Percentiles rank a stretch among this genome's conserved stretches.
These are phyloP conservation scores for Phylloporus arenicola DNA, from an alignment of 768 basidiomycete genomes.

Conservation along the genomic window DNA sequence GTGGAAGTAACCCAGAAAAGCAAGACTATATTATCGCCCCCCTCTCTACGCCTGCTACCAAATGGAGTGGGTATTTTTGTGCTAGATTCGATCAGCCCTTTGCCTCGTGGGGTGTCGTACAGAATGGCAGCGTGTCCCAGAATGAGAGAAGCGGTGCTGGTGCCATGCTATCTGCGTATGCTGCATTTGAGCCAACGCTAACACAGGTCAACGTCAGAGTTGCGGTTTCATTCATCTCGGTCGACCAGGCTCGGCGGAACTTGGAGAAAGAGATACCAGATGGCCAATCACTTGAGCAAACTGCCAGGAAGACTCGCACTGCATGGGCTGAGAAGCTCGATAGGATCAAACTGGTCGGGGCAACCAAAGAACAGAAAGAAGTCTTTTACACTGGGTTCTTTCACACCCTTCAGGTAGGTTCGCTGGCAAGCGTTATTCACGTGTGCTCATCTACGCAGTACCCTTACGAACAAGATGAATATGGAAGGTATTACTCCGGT, in stretches of 20 bases:
- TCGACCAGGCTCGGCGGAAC: constrained; percentile 56
- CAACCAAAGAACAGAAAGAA: constrained; percentile 41
- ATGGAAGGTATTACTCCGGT: constrained; percentile 66
- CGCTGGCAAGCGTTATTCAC: not conserved
- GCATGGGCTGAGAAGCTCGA: constrained; percentile 58
- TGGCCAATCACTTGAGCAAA: constrained; percentile 45
- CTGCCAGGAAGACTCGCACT: constrained; percentile 41
- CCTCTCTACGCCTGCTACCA: constrained; percentile 35
- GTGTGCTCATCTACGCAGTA: constrained; percentile 41
- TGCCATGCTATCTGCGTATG: constrained; percentile 47
- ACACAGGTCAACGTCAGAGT: constrained; percentile 49
- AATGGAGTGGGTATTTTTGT: constrained; percentile 47
- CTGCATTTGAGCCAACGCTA: constrained; percentile 33
- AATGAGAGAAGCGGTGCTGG: constrained; percentile 35
- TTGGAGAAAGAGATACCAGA: constrained; percentile 47
- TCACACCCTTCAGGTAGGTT: constrained; percentile 52
- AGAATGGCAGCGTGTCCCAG: constrained; percentile 36
- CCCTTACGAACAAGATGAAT: constrained; percentile 70
- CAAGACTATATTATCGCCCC: constrained; percentile 70
- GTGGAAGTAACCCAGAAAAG: constrained; percentile 60
- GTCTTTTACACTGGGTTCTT: constrained; percentile 60
- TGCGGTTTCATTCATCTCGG: constrained; percentile 70
- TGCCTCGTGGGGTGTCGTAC: constrained; percentile 43
- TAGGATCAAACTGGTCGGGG: constrained; percentile 45
- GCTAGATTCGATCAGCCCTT: constrained; percentile 51